Evolutionary conservation across 75 land plant species (phyloP), one percentile per base, ranked within the genome.

Genomic region (Chamaecyparis obtusa): DNA sequence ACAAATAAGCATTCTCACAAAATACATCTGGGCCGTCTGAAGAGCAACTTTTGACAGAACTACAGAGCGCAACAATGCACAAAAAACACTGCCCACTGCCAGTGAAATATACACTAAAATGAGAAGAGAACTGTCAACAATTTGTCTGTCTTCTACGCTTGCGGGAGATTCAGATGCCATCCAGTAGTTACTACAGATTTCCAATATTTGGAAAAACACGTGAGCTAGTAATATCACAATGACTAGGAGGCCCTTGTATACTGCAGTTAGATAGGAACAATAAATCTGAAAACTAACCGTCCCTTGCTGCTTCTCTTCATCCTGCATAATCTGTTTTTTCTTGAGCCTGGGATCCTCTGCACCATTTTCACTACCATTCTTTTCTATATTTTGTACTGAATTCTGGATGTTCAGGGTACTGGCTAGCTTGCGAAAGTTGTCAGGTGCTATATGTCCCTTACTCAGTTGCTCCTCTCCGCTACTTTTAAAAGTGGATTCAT

Each of bases 131-230:
- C 48, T 86, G 84, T 83, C 81, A 35, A 94, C 91, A 0, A 84
- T 37, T 67, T 92, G 91, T 43, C 85, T 54, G 37, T 77, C 84
- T 80, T 90, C 94, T 72, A 85, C 83, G 36, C 93, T 90, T 30
- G 88, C 87, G 13, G 99, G 97, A 89, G 93, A 89, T 83, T 97
- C 99, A 95, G 97, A 97, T 43, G 97, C 94, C 94, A 97, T 95
- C 99, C 97, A 97, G 60, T 94, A 97, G 86, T 95, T 96, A 92
- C 97, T 93, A n/a, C 88, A 93, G 44, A 95, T 93, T 81, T 97
- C 97, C 88, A 96, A 91, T n/a, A 87, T n/a, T 78, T 94, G 96
- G 89, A 97, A 95, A 21, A 90, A 48, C 69, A 90, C 88, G 72
- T 95, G 96, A 17, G 93, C 91, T 39, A 93, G 21, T 75, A 95